Conservation (phyloP, 257 asterid species). For the Galeopsis tetrahit region DNA sequence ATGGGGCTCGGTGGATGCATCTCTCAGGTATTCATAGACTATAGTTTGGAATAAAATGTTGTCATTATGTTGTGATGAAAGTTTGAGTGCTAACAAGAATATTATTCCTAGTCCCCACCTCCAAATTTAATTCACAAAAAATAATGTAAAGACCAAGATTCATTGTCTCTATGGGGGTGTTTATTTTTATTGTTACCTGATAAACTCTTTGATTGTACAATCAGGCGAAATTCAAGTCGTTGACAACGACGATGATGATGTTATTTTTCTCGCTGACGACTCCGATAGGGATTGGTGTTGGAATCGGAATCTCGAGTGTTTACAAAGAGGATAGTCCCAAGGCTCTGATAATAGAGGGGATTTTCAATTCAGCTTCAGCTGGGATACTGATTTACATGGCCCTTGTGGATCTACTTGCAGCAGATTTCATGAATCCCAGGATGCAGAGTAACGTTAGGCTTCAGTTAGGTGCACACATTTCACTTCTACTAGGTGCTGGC, state of each 20-base stretch:
- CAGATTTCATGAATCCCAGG: slow-evolving; percentile 65
- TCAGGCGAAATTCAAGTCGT: slow-evolving; percentile 59
- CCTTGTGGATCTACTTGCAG: slow-evolving; percentile 63
- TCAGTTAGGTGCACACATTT: slow-evolving; percentile 56
- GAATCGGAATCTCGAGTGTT: slow-evolving; percentile 56
- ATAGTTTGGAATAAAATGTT: neutral
- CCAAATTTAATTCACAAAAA: too few relatives aligned
- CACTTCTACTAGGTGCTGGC: slow-evolving; percentile 63
- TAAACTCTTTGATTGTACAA: neutral
- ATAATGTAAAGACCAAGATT: neutral
- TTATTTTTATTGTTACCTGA: too few relatives aligned
- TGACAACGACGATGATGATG: slow-evolving; percentile 57
- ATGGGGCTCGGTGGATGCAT: slow-evolving; percentile 81
- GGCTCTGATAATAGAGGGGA: slow-evolving; percentile 51
- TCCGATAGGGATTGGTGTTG: slow-evolving; percentile 59
- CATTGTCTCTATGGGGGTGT: neutral
- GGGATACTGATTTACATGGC: slow-evolving; percentile 70
- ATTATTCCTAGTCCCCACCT: slow-evolving; percentile 40
- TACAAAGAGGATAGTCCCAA: slow-evolving; percentile 51
- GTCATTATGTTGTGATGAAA: neutral
- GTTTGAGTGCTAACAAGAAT: slow-evolving; percentile 31
- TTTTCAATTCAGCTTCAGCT: slow-evolving; percentile 58
- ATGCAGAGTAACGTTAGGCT: slow-evolving; percentile 60
- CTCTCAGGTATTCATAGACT: slow-evolving; percentile 52
- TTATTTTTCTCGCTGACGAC: slow-evolving; percentile 62